Percentiles rank a stretch among this genome's conserved stretches.
phyloP scores from a whole-genome alignment of 192 early-diverging fungal species.

The Mortierella antarctica region DNA sequence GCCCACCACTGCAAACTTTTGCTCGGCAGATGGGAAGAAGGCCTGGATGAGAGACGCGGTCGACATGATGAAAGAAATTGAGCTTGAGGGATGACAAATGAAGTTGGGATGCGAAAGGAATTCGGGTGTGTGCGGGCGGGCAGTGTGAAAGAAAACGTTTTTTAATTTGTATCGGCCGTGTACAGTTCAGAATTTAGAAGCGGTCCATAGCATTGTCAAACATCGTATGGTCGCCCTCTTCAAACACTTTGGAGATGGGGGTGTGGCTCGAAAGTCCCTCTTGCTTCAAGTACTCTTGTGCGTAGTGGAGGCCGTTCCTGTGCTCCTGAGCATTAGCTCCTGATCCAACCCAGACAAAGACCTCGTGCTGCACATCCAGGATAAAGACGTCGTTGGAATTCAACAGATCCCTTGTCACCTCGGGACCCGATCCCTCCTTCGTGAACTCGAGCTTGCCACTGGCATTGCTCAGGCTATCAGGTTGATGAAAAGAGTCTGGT shows the following conservation, averaged over 20 bases:
- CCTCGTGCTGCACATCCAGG: slow-evolving; percentile 68
- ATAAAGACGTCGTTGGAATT: slow-evolving; percentile 76
- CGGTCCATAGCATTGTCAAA: slow-evolving; percentile 55
- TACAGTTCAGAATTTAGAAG: slow-evolving; percentile 1
- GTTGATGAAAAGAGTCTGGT: background rate
- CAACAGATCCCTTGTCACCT: slow-evolving; percentile 57
- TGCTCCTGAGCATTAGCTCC: slow-evolving; percentile 65
- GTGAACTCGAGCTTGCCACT: slow-evolving; percentile 61
- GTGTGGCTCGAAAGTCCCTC: slow-evolving; percentile 59
- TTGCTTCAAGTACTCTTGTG: slow-evolving; percentile 69
- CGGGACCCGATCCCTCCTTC: slow-evolving; percentile 61
- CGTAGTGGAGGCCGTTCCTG: slow-evolving; percentile 65
- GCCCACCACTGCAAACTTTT: slow-evolving; percentile 81
- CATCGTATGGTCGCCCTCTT: slow-evolving; percentile 75
- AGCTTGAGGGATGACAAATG: background rate
- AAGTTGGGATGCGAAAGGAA: background rate
- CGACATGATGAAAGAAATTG: slow-evolving; percentile 10
- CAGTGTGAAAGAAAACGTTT: background rate
- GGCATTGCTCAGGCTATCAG: slow-evolving; percentile 46
- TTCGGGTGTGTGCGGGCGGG: background rate
- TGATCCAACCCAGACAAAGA: slow-evolving; percentile 72
- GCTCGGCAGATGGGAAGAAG: slow-evolving; percentile 60
- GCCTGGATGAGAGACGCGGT: slow-evolving; percentile 33
- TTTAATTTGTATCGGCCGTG: slow-evolving; percentile 8
- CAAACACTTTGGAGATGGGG: slow-evolving; percentile 71